Base-by-base conservation (phyloP, 2,329 filamentous ascomycete species). In the Fusarium setosum region DNA sequence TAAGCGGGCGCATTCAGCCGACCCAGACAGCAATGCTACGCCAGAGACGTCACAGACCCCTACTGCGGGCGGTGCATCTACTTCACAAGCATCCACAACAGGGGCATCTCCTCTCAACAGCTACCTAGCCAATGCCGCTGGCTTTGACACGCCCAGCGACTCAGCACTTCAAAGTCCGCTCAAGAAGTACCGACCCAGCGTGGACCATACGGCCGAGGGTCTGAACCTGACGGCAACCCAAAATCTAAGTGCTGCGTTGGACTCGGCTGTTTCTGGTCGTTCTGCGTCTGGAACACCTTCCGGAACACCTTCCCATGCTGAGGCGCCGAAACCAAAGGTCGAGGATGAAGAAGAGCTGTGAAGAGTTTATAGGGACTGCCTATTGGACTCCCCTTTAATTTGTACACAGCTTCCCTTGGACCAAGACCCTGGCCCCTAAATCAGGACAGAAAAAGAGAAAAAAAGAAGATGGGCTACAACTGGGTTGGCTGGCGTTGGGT, bases 1-100 rank as follows among this genome's bases (percentile, higher is more conserved):
- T 64, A 95, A 95, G 83, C 87, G 92, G 66, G 90, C 92, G 66
- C 92, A 93, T 75, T 94, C 92, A 10, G 87, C 86, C 35, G 92
- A 94, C 49, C 89, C 88, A 11, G 82, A 91, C 18, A 83, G 82
- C 72, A 71, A 71, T 34, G 72, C 72, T 21, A 76, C 76, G 1
- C 72, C 76, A 6, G 73, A 76, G 38, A 67, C 73, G 73, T 76
- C 66, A 64, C 73, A 64, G 73, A 79, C 37, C 75, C 79, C 45
- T 74, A 80, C 59, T 78, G 81, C 45, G 82, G 86, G 57, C 81
- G 84, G 56, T 77, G 82, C 31, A 78, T 81, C 62, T 73, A 76
- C 65, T 20, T 56, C 62, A 40, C 59, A 69, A 58, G 52, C 52
- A 48, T 37, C 56, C 44, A 55, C 50, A 29, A 20, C 59, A 51